Base-by-base conservation (phyloP, 169 alveolate genomes). In the Plasmodium vivax region DNA sequence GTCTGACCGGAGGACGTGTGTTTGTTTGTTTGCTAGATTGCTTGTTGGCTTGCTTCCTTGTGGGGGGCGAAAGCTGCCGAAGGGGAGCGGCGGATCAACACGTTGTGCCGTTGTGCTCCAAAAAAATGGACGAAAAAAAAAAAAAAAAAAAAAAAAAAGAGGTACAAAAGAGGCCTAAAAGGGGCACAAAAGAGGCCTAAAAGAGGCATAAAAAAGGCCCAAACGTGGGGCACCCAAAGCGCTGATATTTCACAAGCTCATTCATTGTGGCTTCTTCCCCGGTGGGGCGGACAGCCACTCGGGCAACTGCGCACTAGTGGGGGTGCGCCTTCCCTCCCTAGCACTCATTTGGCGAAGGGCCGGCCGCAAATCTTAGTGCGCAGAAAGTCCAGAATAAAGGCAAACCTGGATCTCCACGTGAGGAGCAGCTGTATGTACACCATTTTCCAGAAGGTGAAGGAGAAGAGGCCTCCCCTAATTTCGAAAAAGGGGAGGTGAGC, bases 401-500 rank as follows among this genome's bases (percentile, higher is more conserved):
- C 23, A 8, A 85, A 19, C 1, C 97, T 79, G 82, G 96, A 93
- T 71, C 85, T 95, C 96, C 93, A 82, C 30, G 96, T 93, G 30
- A 96, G 72, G 47, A 95, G 75, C 94, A 96, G 71, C 34, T 79
- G 90, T 41, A 96, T 84, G 92, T 95, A 95, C 1, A 95, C 96
- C 38, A 38, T 38, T 85, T 77, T 84, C 98, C 98, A 96, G 77
- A 96, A 51, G 16, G 95, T 56, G 45, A 94, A 83, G 23, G 97
- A 80, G 27, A 82, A 51, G 3, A 77, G 36, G 0, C 97, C 97
- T 12, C 98, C 98, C 51, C 85, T 93, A 51, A 96, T 71, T 85
- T 83, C 93, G 51, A 88, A 62, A 74, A 54, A 92, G 1, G 98
- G 98, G 9, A 93, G 82, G 71, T 93, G 58, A n/a, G 95, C 96